These are phyloP conservation scores for Arbutus unedo DNA, from an alignment of 148 eudicot species.

Conservation along the genomic window DNA sequence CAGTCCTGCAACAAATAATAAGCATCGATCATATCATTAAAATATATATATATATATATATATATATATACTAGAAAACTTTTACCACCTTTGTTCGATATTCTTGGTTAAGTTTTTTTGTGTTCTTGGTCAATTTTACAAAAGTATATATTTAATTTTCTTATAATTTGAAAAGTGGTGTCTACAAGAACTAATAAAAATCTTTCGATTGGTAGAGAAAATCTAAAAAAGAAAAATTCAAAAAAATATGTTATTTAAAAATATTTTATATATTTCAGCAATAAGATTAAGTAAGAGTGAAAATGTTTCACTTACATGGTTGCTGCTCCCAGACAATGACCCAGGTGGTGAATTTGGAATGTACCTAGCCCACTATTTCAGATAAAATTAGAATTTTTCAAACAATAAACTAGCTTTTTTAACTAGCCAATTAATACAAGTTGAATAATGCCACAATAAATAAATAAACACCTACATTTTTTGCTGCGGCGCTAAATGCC, in stretches of 20 bases:
- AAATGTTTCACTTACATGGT: slow-evolving; percentile 25
- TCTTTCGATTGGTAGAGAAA: neutral
- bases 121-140: neutral
- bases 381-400: neutral
- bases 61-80: neutral
- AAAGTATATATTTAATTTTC: neutral
- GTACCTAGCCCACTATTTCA: slow-evolving; percentile 75
- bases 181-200: neutral
- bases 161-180: neutral
- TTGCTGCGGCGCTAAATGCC: slow-evolving; percentile 95
- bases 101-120: neutral
- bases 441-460: neutral
- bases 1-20: neutral
- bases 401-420: neutral
- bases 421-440: slow-evolving; percentile 1
- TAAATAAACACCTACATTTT: slow-evolving; percentile 51
- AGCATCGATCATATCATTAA: neutral
- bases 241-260: neutral
- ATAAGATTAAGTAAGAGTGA: neutral
- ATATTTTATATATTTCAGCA: too few relatives aligned
- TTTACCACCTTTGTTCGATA: neutral
- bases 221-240: neutral
- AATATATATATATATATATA: too few relatives aligned
- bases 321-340: slow-evolving; percentile 35
- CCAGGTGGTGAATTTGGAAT: slow-evolving; percentile 49